Evolutionary conservation across 139 green algal species (phyloP), one percentile per base, ranked within the genome.

Genomic region (Chlamydomonas sp.): DNA sequence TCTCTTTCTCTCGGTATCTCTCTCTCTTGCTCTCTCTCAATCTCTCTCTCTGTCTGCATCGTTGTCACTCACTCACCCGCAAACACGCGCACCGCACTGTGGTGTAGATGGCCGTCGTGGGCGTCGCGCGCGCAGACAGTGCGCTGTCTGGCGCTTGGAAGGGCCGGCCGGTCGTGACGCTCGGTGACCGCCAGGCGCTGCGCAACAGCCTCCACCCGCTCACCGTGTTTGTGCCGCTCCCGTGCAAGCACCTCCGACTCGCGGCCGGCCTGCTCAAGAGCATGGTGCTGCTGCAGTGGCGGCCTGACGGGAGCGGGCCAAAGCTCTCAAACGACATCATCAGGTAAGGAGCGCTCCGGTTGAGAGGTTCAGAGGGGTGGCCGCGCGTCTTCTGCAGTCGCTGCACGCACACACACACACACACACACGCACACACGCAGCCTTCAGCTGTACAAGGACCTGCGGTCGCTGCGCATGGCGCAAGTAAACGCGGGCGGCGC

Each of bases 131-230:
- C 2, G 66, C 76, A 22, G 66, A 71, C 3, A 43, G 54, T 24
- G 74, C 76, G 0, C n/a, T 88, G 4, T 64, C 69, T 5, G 49
- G 62, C 0, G 83, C 78, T 0, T 89, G 83, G 84, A 85, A 85
- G 33, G 76, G 76, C 2, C 73, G 73, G 43, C 79, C 84, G 1
- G 63, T 90, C 49, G 78, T 89, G 57, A 78, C 69, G 48, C 69
- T 88, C 26, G 83, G 83, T 3, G 28, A 72, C 20, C 47, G 54
- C 16, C 26, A 39, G 70, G 30, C 62, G 78, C 67, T 54, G 62
- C 76, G 78, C 24, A 57, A 74, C 33, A 67, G 47, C 16, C 61
- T 83, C 37, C 76, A 84, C 30, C 77, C 80, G 48, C 69, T 84
- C 69, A 73, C 80, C 34, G 65, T 85, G 31, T 58, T 71, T 5